phyloP scores from a whole-genome alignment of 2,329 filamentous ascomycete species.

The Aspergillus flavus region DNA sequence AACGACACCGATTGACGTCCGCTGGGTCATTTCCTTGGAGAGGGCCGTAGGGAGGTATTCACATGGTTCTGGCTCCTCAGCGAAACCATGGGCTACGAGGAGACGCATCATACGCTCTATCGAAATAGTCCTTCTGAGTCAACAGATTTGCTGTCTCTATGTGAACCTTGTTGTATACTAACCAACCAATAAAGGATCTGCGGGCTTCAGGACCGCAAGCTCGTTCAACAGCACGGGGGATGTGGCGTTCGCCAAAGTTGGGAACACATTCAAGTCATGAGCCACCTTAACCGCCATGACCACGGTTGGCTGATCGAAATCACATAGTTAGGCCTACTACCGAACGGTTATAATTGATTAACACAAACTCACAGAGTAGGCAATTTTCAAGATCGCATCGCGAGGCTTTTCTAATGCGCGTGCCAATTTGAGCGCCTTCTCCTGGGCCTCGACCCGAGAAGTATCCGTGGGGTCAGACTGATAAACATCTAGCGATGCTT shows the following conservation, averaged over 20 bases:
- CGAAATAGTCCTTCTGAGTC: not conserved
- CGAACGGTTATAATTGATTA: too few relatives aligned
- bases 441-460: constrained; percentile 18
- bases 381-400: constrained; percentile 25
- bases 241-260: constrained; percentile 17
- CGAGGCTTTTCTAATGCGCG: constrained; percentile 22
- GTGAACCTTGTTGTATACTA: not conserved
- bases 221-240: constrained; percentile 17
- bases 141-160: not conserved
- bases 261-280: constrained; percentile 23
- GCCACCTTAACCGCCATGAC: constrained; percentile 25
- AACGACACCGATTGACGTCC: constrained; percentile 18
- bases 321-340: not conserved
- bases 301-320: constrained; percentile 6
- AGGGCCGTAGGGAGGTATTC: constrained; percentile 21
- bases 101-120: constrained; percentile 28
- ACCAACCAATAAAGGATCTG: constrained; percentile 28
- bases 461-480: constrained; percentile 14
- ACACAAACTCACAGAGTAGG: constrained; percentile 13
- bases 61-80: constrained; percentile 13
- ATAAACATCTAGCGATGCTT: constrained; percentile 14
- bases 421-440: constrained; percentile 17
- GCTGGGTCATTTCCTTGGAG: constrained; percentile 21
- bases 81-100: constrained; percentile 21
- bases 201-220: constrained; percentile 23